Evolutionary conservation across 768 basidiomycete genomes (phyloP), one percentile per base, ranked within the genome.

Genomic region (Tylopilus sp.): DNA sequence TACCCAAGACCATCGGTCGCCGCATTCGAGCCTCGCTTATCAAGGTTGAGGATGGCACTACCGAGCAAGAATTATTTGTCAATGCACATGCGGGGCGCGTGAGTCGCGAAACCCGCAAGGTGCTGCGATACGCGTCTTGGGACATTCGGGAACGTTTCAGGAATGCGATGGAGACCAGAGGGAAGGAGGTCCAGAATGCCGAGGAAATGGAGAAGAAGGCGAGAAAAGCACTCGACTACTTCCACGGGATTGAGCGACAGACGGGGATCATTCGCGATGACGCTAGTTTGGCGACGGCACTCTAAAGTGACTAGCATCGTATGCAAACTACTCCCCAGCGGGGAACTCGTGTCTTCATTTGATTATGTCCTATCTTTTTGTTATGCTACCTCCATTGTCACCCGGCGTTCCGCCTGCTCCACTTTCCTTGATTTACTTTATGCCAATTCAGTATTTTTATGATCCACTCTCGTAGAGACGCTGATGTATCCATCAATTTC

Each of bases 1-100:
- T 99, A 58, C 95, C 97, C 39, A 80, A 82, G 52, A 95, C 91
- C 12, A 80, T 98, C 51, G 97, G 97, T 10, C 79, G 92, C 50
- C 81, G 92, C 47, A 82, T 98, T 50, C 80, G 79, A 55, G 75
- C 81, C 3, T 78, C 83, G 3, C 77, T 97, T 8, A 61, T 77
- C 15, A 73, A 68, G 28, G 57, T 65, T n/a, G 73, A 74, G 40
- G 76, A 75, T 26, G 73, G 68, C 21, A 71, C 74, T 18, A 78
- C 78, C 21, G 70, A 74, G 30, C 79, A 81, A 42, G 75, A 82
- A 46, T 68, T 74, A 26, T 93, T 85, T 62, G 78, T 86, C 26
- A 80, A 84, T 50, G 75, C 71, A 2, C 86, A 98, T 63, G 78
- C 81, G 2, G 76, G 73, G 39, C 77, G 95, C 20, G 78, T 98